Evolutionary conservation across 495 filamentous ascomycete species (phyloP).

Genomic region (Immersiella caudata): DNA sequence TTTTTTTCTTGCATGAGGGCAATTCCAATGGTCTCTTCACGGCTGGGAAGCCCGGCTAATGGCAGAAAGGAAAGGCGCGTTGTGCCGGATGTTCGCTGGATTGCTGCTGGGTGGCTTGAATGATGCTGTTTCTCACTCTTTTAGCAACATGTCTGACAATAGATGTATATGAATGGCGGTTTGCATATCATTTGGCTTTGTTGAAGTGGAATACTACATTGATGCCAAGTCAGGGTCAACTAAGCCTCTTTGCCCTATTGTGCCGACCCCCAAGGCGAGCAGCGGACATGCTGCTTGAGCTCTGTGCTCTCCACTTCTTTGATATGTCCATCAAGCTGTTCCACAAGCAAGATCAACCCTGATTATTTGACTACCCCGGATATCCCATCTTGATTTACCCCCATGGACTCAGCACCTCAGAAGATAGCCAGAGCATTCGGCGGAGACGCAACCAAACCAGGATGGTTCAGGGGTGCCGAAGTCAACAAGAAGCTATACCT

Average conservation of each 20-base stretch:
- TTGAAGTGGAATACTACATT: too few species aligned
- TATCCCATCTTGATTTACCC: too few species aligned
- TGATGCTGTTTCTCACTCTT: not conserved
- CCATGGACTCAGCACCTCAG: too few species aligned
- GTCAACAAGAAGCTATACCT: constrained; percentile 72
- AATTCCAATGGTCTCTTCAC: not conserved
- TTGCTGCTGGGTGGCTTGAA: not conserved
- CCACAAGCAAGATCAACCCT: too few species aligned
- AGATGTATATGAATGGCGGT: not conserved
- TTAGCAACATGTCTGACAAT: not conserved
- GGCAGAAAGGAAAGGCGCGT: not conserved
- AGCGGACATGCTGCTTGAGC: too few species aligned
- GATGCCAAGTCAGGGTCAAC: too few species aligned
- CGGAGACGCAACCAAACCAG: constrained; percentile 52
- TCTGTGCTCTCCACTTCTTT: too few species aligned
- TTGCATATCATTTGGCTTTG: too few species aligned
- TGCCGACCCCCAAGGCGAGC: too few species aligned
- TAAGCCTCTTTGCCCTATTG: too few species aligned
- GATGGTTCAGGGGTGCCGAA: constrained; percentile 62
- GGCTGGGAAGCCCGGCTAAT: not conserved
- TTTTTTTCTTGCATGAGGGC: not conserved
- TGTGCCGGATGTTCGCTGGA: not conserved
- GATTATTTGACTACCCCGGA: too few species aligned
- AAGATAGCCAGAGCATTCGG: constrained; percentile 58
- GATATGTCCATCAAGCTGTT: too few species aligned